Evolutionary conservation across 108 stramenopile genomes (phyloP).

Genomic region (Cyclotella cryptica): DNA sequence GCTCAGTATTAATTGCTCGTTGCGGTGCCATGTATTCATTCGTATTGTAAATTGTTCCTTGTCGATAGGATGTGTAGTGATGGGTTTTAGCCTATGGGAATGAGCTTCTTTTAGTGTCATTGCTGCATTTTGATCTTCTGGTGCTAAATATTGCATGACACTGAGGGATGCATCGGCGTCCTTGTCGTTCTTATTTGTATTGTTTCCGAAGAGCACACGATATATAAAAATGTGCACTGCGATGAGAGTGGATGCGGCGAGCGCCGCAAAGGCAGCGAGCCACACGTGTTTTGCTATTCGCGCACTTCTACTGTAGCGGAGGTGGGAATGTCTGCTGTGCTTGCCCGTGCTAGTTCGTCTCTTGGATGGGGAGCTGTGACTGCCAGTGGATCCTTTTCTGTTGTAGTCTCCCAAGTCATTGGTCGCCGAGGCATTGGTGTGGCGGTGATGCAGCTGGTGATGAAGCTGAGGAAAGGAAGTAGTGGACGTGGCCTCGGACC

Average conservation of each 20-base stretch:
- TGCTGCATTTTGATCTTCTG: slow-evolving; percentile 23
- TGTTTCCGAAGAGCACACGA: background rate
- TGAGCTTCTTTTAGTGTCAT: slow-evolving; percentile 40
- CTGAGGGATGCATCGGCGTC: background rate
- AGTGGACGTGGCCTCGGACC: slow-evolving; percentile 51
- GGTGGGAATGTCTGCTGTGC: background rate
- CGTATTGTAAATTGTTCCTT: slow-evolving; percentile 71
- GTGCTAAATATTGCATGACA: slow-evolving; percentile 9
- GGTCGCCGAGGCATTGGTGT: background rate
- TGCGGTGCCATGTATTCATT: slow-evolving; percentile 78
- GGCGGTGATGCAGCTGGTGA: slow-evolving; percentile 32
- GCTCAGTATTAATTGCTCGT: slow-evolving; percentile 60
- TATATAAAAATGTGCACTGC: slow-evolving; percentile 38
- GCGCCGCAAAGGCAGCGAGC: slow-evolving; percentile 33
- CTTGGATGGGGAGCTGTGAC: background rate
- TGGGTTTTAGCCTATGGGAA: slow-evolving; percentile 13
- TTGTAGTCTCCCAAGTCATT: background rate
- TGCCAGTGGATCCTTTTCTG: background rate
- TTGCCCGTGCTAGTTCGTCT: background rate
- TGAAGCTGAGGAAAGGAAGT: slow-evolving; percentile 32
- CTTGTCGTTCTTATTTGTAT: slow-evolving; percentile 1
- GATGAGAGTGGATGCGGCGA: slow-evolving; percentile 24
- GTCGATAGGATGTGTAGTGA: slow-evolving; percentile 39
- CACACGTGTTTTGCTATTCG: slow-evolving; percentile 43
- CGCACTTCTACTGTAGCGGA: slow-evolving; percentile 6